Evolutionary conservation across 345 rosid species (phyloP).

Genomic region (Citrus australasica): DNA sequence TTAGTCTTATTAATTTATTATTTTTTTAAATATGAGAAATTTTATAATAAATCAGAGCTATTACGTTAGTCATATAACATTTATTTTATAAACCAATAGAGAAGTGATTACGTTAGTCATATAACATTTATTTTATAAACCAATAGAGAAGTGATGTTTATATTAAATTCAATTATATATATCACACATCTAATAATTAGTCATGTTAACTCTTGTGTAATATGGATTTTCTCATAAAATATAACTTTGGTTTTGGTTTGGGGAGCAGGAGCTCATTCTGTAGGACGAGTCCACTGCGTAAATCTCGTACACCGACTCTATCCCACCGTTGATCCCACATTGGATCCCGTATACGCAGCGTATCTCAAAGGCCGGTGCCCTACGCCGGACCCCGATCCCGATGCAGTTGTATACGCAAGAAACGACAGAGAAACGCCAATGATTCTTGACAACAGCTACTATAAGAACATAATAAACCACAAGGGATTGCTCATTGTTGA

Average conservation of each 20-base stretch:
- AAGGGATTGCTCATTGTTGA: constrained; percentile 68
- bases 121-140: too few species aligned
- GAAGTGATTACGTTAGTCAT: accelerated
- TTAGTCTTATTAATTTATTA: too few species aligned
- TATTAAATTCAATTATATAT: too few species aligned
- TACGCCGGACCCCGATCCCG: constrained; percentile 47
- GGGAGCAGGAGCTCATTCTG: constrained; percentile 71
- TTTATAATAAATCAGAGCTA: too few species aligned
- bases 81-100: too few species aligned
- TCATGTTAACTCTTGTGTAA: too few species aligned
- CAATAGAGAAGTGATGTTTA: accelerated
- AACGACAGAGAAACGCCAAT: constrained; percentile 80
- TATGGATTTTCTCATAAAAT: too few species aligned
- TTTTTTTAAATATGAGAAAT: too few species aligned
- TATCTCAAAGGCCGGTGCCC: constrained; percentile 73
- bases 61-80: too few species aligned
- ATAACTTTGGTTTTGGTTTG: neutral
- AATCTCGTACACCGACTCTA: constrained; percentile 73
- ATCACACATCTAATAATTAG: too few species aligned
- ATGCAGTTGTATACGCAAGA: constrained; percentile 54
- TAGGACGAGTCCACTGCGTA: constrained; percentile 76
- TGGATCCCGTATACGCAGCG: constrained; percentile 56
- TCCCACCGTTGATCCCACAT: constrained; percentile 64
- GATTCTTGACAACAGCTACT: constrained; percentile 77
- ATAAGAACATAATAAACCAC: constrained; percentile 52